A percentile compares a stretch with the other conserved stretches of the same genome.
Evolutionary conservation across 768 basidiomycete genomes (phyloP).

Genomic region (Ramaria rubella): DNA sequence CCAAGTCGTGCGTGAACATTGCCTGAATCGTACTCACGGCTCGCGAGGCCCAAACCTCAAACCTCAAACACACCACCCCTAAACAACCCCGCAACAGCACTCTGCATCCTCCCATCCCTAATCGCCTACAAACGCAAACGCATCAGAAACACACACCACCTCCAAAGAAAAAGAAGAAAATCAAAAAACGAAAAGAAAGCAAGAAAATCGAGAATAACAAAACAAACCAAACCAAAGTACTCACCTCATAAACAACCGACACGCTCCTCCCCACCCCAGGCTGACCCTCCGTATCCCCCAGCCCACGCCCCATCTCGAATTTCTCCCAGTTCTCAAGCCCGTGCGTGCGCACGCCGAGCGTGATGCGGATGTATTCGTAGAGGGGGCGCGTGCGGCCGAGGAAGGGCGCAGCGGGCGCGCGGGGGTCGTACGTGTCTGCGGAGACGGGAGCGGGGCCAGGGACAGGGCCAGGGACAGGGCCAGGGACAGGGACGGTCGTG

Average conservation of each 20-base stretch:
- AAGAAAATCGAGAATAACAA: background rate
- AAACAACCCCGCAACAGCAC: conserved; percentile 51
- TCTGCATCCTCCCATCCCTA: conserved; percentile 61
- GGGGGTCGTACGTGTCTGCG: background rate
- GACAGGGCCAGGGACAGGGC: too few species aligned
- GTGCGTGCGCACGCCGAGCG: conserved; percentile 74
- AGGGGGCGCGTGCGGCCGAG: conserved; percentile 63
- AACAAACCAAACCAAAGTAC: conserved; percentile 10
- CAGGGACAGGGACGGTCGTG: too few species aligned
- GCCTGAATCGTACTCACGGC: too few species aligned
- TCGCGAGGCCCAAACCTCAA: too few species aligned
- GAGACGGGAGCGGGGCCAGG: conserved; percentile 6
- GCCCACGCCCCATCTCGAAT: conserved; percentile 26
- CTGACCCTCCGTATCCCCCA: conserved; percentile 46
- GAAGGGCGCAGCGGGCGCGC: conserved; percentile 59
- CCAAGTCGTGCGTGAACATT: too few species aligned
- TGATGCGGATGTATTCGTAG: conserved; percentile 70
- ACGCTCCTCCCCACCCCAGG: conserved; percentile 66
- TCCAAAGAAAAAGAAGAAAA: too few species aligned
- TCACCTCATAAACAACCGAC: conserved; percentile 67
- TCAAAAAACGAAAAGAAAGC: too few species aligned
- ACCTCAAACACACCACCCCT: too few species aligned
- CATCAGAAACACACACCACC: background rate
- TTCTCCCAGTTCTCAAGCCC: conserved; percentile 58
- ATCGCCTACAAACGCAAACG: conserved; percentile 35